A percentile compares a stretch with the other conserved stretches of the same genome.
phyloP scores from a whole-genome alignment of 495 filamentous ascomycete species.

The Cladorrhinum samala region DNA sequence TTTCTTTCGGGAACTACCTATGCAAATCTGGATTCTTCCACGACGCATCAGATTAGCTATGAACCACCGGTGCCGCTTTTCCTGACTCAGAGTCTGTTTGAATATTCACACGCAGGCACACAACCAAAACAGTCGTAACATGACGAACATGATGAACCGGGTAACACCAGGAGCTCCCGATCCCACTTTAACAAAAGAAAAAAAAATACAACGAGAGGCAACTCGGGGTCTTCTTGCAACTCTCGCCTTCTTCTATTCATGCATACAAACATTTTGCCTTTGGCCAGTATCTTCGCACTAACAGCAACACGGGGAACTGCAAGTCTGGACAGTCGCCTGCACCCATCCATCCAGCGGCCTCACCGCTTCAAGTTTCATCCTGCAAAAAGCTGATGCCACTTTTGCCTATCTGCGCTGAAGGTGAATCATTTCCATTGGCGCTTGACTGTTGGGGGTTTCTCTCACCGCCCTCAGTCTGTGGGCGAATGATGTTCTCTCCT shows the following conservation, averaged over 20 bases:
- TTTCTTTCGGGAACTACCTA: background rate
- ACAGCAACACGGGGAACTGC: background rate
- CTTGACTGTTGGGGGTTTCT: background rate
- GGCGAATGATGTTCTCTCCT: background rate
- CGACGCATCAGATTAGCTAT: background rate
- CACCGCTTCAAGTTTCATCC: background rate
- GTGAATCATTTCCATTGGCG: background rate
- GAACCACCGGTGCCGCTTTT: background rate
- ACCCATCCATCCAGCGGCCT: background rate
- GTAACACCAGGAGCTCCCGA: background rate
- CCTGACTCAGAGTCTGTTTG: background rate
- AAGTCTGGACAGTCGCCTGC: background rate
- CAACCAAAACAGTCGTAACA: background rate
- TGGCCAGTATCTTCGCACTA: background rate
- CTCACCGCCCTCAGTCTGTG: background rate
- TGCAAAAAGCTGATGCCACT: background rate
- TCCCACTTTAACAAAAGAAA: background rate
- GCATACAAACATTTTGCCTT: background rate
- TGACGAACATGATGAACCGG: background rate
- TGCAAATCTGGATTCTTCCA: background rate
- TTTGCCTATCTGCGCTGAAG: background rate
- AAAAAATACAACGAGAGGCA: background rate
- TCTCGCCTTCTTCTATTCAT: too few relatives aligned
- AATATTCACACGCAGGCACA: background rate
- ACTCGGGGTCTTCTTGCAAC: too few relatives aligned